These are phyloP conservation scores for Diaporthe citriasiana DNA, from an alignment of 2,329 filamentous ascomycete species.

Conservation along the genomic window DNA sequence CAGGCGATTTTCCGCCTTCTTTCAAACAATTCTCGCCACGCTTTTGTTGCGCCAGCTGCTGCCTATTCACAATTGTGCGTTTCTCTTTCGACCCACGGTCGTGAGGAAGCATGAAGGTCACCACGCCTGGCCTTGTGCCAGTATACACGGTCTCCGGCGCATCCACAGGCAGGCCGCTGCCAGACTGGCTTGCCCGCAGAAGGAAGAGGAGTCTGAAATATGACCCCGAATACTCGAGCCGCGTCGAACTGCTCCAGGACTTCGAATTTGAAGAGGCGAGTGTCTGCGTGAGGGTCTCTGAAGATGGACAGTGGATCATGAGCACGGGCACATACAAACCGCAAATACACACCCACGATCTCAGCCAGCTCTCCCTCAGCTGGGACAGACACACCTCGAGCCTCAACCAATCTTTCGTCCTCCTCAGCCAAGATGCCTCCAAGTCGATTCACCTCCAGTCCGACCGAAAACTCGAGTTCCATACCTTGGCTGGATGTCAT, in stretches of 20 bases:
- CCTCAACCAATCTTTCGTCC: slow-evolving; percentile 90
- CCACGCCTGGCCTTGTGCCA: slow-evolving; percentile 83
- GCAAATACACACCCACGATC: slow-evolving; percentile 95
- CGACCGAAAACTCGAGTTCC: slow-evolving; percentile 92
- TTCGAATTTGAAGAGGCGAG: slow-evolving; percentile 98
- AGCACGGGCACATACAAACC: slow-evolving; percentile 83
- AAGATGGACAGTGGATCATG: slow-evolving; percentile 98
- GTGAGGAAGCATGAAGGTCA: slow-evolving; percentile 77
- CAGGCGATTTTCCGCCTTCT: background rate
- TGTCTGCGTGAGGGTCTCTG: slow-evolving; percentile 88
- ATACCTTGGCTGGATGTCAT: slow-evolving; percentile 89
- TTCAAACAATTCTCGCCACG: slow-evolving; percentile 22
- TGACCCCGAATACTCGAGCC: slow-evolving; percentile 91
- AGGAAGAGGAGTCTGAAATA: slow-evolving; percentile 93
- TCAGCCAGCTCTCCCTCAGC: slow-evolving; percentile 93
- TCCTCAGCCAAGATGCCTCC: slow-evolving; percentile 91
- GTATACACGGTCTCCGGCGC: slow-evolving; percentile 97
- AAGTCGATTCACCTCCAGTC: slow-evolving; percentile 95
- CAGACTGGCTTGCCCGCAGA: slow-evolving; percentile 94
- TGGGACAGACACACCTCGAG: slow-evolving; percentile 93
- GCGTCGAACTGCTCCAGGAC: slow-evolving; percentile 94
- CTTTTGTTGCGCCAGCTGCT: background rate
- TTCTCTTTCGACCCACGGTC: background rate
- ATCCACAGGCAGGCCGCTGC: slow-evolving; percentile 86
- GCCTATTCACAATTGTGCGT: background rate